These are phyloP conservation scores for Eucalyptus decipiens DNA, from an alignment of 345 rosid species.

Conservation along the genomic window DNA sequence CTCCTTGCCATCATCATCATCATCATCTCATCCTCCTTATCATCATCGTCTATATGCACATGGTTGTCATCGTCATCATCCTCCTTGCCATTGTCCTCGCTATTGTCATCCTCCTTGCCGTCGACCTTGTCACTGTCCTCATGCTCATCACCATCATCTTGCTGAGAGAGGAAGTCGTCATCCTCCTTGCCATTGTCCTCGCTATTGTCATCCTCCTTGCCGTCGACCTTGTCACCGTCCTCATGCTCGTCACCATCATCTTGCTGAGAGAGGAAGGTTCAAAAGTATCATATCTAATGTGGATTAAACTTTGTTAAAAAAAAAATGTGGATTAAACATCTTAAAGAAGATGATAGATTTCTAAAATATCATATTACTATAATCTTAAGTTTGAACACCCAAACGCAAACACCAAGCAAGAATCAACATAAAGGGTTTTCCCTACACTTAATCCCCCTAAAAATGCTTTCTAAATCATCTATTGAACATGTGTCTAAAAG, in stretches of 20 bases:
- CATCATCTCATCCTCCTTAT: slow-evolving; percentile 3
- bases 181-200: slow-evolving; percentile 5
- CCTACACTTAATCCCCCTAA: neutral
- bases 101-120: neutral
- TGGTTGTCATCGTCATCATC: slow-evolving; percentile 7
- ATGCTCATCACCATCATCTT: slow-evolving; percentile 8
- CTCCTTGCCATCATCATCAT: slow-evolving; percentile 3
- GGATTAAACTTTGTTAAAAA: neutral
- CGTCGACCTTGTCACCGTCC: slow-evolving; percentile 5
- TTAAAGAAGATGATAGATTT: neutral
- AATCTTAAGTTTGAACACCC: neutral
- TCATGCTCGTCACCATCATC: slow-evolving; percentile 22
- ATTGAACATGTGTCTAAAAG: neutral
- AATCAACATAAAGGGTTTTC: neutral
- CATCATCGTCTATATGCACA: neutral
- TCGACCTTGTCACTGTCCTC: slow-evolving; percentile 6
- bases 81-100: neutral
- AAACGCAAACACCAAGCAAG: neutral
- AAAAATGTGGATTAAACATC: neutral
- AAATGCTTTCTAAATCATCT: neutral
- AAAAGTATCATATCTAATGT: neutral
- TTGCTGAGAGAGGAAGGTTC: neutral
- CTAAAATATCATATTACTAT: neutral
- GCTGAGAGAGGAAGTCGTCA: neutral
- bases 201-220: slow-evolving; percentile 4